Percentiles rank a stretch among this genome's conserved stretches.
Conservation (phyloP, 2,329 filamentous ascomycete genomes). For the Ophiognomonia clavigignenti-juglandacearum region DNA sequence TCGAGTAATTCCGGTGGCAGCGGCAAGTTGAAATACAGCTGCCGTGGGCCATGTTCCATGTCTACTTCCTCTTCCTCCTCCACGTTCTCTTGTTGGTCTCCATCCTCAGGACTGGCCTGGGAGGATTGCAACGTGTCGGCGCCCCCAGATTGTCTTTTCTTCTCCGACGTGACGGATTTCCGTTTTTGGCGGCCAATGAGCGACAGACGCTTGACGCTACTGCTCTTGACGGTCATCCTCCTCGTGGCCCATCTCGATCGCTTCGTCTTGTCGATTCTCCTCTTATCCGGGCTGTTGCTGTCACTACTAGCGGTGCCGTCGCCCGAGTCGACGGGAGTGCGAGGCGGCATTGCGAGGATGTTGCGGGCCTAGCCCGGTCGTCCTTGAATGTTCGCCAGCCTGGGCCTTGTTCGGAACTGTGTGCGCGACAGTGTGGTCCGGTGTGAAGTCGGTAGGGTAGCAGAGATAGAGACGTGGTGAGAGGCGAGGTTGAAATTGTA, state of each 20-base stretch:
- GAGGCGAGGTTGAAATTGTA: background rate
- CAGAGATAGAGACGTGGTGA: background rate
- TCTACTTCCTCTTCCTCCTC: constrained; percentile 29
- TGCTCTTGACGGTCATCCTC: constrained; percentile 71
- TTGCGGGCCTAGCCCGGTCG: constrained; percentile 40
- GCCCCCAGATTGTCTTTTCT: constrained; percentile 53
- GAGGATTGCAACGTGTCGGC: constrained; percentile 23
- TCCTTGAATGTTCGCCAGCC: constrained; percentile 36
- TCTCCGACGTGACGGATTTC: constrained; percentile 58
- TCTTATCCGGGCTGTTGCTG: constrained; percentile 29
- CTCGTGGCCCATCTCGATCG: constrained; percentile 96
- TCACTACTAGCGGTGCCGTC: constrained; percentile 10
- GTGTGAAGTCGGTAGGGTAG: background rate
- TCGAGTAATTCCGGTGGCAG: constrained; percentile 72
- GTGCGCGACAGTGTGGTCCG: constrained; percentile 2
- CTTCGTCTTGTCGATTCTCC: constrained; percentile 56
- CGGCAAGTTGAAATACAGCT: constrained; percentile 80
- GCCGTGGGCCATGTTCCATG: constrained; percentile 39
- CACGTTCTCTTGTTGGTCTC: constrained; percentile 32
- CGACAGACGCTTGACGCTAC: constrained; percentile 73
- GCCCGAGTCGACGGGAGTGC: constrained; percentile 9
- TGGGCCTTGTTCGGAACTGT: constrained; percentile 24
- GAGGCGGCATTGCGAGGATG: constrained; percentile 29
- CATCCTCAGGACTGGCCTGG: constrained; percentile 26
- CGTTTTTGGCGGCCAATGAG: constrained; percentile 74